phyloP scores from a whole-genome alignment of 257 asterid genomes.

The Rehmannia glutinosa region DNA sequence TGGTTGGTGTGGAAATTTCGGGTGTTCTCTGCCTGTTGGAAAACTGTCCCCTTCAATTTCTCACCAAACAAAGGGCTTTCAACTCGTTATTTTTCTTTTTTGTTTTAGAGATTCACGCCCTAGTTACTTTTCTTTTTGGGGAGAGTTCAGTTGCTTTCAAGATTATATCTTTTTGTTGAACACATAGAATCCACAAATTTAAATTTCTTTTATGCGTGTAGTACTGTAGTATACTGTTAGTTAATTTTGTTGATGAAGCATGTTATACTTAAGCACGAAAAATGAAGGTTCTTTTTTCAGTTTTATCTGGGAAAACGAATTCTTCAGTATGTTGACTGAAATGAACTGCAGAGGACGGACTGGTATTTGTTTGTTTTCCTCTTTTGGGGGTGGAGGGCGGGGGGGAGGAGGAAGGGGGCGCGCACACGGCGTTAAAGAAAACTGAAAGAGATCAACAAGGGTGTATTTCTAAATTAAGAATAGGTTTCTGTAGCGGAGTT shows the following conservation, averaged over 20 bases:
- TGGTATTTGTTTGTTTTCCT: neutral
- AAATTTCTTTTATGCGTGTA: neutral
- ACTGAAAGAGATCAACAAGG: too few species aligned
- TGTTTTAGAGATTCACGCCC: neutral
- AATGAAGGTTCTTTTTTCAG: too few species aligned
- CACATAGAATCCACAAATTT: neutral
- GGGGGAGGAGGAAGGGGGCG: neutral
- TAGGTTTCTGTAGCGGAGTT: neutral
- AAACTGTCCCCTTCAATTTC: neutral
- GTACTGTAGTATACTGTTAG: neutral
- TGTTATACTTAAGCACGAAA: neutral
- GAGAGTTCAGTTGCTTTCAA: conserved; percentile 4
- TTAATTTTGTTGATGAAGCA: neutral
- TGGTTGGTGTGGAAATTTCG: conserved; percentile 26
- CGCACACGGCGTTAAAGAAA: too few species aligned
- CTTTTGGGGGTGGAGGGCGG: neutral
- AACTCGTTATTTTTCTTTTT: neutral
- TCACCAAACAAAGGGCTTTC: conserved; percentile 13
- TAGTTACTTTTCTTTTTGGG: neutral
- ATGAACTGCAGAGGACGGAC: neutral
- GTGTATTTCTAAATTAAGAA: too few species aligned
- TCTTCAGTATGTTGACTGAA: neutral
- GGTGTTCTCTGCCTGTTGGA: conserved; percentile 10
- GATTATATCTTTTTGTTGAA: neutral
- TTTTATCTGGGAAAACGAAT: neutral